Evolutionary conservation across 805 yeast genomes (phyloP).

Genomic region (Candida verbasci): DNA sequence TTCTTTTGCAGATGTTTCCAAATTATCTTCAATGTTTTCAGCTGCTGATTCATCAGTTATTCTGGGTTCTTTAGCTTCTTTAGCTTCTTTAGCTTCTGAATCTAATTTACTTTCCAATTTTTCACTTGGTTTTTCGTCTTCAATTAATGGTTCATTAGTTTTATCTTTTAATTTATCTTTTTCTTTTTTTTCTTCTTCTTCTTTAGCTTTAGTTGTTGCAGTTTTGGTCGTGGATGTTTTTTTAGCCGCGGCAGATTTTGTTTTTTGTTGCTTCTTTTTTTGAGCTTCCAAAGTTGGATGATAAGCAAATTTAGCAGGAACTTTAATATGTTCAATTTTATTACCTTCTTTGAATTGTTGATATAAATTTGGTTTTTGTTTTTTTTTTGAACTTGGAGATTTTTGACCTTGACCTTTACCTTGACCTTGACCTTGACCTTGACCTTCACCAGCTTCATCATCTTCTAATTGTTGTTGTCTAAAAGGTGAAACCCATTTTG

Average conservation of each 20-base stretch:
- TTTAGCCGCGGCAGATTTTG: slow-evolving; percentile 22
- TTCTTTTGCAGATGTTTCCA: slow-evolving; percentile 6
- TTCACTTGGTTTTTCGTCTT: slow-evolving; percentile 12
- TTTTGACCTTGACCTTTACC: slow-evolving; percentile 10
- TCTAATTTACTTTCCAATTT: background rate
- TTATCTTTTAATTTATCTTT: slow-evolving; percentile 19
- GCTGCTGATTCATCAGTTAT: slow-evolving; percentile 2
- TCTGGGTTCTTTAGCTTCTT: slow-evolving; percentile 16
- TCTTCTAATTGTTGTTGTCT: slow-evolving; percentile 15
- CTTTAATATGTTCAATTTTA: slow-evolving; percentile 26
- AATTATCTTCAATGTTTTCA: slow-evolving; percentile 11
- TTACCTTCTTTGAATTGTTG: slow-evolving; percentile 33
- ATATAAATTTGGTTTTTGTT: slow-evolving; percentile 19
- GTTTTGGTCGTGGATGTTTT: slow-evolving; percentile 9
- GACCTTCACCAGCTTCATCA: background rate
- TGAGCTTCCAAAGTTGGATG: slow-evolving; percentile 37
- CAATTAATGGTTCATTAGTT: slow-evolving; percentile 3
- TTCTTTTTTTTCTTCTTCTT: background rate
- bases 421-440: no score
- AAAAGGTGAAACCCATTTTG: slow-evolving; percentile 42
- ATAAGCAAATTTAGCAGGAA: slow-evolving; percentile 36
- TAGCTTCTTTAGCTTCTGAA: slow-evolving; percentile 11
- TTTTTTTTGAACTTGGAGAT: slow-evolving; percentile 12
- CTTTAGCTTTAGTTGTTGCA: slow-evolving; percentile 7
- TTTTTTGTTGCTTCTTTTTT: slow-evolving; percentile 35